Base-by-base conservation (phyloP, 768 basidiomycete species). In the Wakefieldia striispora region DNA sequence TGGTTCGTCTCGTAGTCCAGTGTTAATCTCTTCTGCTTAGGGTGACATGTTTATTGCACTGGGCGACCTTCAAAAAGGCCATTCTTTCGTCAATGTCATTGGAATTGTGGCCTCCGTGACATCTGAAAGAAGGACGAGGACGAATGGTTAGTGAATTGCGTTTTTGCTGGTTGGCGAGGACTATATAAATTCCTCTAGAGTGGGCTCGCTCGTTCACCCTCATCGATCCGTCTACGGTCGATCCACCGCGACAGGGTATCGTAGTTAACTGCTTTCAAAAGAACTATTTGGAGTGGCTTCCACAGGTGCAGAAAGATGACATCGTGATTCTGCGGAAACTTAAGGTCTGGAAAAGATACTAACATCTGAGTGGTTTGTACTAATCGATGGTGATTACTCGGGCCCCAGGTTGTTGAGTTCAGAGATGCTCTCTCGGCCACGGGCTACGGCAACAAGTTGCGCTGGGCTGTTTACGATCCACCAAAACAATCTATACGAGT, bases 381-480 rank as follows among this genome's bases (percentile, higher is more conserved):
- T 29, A 23, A 24, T 21, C 36, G 24, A 38, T 21, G 19, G 36
- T 50, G 10, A 39, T 11, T 10, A 23, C 33, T 24, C 16, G 14
- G 8, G 16, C 29, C 6, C 11, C 35, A 81, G 80, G 54, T 71
- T n/a, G 48, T 54, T 21, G 38, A 58, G 3, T 76, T 60, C 42
- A 34, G 66, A 3, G 71, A 71, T 1, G 26, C 5, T 6, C 1
- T 64, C 3, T 65, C 60, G n/a, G 78, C 75, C 16, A 64, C 70
- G 0, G 82, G 80, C 2, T 79, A 78, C 45, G 37, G 65, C 23
- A 71, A 78, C 55, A 73, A 64, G 50, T 60, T 82, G 45, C 68
- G 70, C 27, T 86, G 84, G 84, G 78, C 78, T 4, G 69, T 81
- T 26, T 86, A 76, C 43, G 73, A 76, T 31, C 68, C 73, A 2